Base-by-base conservation (phyloP, 352 stramenopile genomes). In the Globisporangium cystogenes region DNA sequence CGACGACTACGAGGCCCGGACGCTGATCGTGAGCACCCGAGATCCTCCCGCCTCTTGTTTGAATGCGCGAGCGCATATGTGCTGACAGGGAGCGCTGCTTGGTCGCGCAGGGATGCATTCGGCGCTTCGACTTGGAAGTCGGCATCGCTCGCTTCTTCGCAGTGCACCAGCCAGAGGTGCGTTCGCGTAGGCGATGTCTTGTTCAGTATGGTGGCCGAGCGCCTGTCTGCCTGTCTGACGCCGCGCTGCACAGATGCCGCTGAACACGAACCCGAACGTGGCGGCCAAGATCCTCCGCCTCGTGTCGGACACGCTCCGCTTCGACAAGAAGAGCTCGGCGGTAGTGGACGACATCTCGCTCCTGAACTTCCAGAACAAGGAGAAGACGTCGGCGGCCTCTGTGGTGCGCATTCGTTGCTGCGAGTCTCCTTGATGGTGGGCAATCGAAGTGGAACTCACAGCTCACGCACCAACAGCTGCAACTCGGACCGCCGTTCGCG, bases 61-160 rank as follows among this genome's bases (percentile, higher is more conserved):
- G 27, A 16, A 31, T 18, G 16, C 10, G 4, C 18, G 29, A 29
- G 20, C 10, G 11, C n/a, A 2, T 10, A 18, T 18, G 15, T 15
- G 24, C 24, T 48, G 43, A 48, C 43, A 36, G 5, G 24, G 12
- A n/a, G 12, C 51, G 15, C 21, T 23, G 18, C 33, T 57, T 26
- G 35, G 1, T 62, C 18, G 26, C 48, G 16, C 37, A 89, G 83
- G 81, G 67, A 31, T 79, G 74, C 40, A 55, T 93, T 48, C 76
- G 83, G 27, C 81, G 81, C 26, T 88, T 77, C 48, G 83, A 93
- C 51, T 53, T 92, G 36, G 78, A 90, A 64, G 72, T 92, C 48
- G 81, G 71, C 3, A 82, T 93, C 26, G 77, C 81, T 5, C 74
- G 83, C 8, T 89, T 90, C 53, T 77, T 87, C 48, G 76, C 81